phyloP scores from a whole-genome alignment of 2,329 filamentous ascomycete genomes.

The Aspergillus sp. region DNA sequence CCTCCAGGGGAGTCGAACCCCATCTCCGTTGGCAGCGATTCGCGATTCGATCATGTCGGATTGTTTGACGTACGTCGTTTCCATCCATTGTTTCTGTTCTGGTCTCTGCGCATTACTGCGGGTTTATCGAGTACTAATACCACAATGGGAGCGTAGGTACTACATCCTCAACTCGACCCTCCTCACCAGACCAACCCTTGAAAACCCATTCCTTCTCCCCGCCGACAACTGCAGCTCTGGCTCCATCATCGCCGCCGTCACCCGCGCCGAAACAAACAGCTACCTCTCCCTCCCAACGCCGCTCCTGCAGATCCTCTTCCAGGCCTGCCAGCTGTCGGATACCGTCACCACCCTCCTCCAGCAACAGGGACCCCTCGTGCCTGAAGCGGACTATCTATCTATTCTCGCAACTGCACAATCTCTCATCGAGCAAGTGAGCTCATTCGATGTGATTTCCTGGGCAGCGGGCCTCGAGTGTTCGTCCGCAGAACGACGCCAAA shows the following conservation, averaged over 20 bases:
- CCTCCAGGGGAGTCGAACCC: not conserved
- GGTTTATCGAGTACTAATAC: too few species aligned
- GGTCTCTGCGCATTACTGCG: too few species aligned
- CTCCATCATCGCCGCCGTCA: conserved; percentile 2
- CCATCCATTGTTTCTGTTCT: not conserved
- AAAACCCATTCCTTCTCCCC: not conserved
- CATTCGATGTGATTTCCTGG: not conserved
- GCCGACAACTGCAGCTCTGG: not conserved
- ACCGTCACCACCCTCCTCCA: too few species aligned
- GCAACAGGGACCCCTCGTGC: not conserved
- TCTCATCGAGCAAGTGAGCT: not conserved
- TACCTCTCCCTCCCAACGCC: conserved; percentile 10
- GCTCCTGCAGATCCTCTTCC: conserved; percentile 9
- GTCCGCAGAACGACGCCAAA: not conserved
- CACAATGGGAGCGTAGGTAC: not conserved
- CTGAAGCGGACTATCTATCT: not conserved
- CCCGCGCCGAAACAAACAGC: conserved; percentile 7
- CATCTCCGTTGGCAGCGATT: not conserved
- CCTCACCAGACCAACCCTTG: not conserved
- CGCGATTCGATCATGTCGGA: conserved; percentile 4
- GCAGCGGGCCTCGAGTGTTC: not conserved
- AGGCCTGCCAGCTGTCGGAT: conserved; percentile 11
- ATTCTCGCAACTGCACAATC: not conserved
- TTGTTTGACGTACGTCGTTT: not conserved
- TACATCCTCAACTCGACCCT: conserved; percentile 4